phyloP scores from a whole-genome alignment of 345 rosid genomes.

The Syzygium aqueum region DNA sequence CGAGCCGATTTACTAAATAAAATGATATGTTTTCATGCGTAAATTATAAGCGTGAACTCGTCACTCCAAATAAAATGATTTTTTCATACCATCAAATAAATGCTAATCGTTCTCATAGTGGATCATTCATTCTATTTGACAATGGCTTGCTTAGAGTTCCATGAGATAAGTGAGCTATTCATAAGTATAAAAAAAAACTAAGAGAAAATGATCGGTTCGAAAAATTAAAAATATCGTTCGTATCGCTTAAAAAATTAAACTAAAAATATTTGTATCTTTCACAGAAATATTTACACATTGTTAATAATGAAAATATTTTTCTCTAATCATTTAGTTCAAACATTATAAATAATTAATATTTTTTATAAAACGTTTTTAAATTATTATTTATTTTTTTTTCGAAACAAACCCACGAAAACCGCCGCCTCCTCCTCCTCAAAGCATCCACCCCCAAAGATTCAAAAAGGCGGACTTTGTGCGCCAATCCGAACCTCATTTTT shows the following conservation, averaged over 20 bases:
- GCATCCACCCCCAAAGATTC: background rate
- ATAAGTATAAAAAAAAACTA: fast-evolving
- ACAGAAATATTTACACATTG: too few relatives aligned
- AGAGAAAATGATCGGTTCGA: background rate
- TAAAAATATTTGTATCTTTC: too few relatives aligned
- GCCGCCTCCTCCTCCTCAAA: background rate
- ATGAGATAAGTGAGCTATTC: too few relatives aligned
- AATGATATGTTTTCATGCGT: background rate
- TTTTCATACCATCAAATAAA: background rate
- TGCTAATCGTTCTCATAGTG: background rate
- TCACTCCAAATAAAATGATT: background rate
- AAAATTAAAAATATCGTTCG: too few relatives aligned
- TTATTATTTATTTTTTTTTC: too few relatives aligned
- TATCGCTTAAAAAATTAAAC: too few relatives aligned
- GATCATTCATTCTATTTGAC: background rate
- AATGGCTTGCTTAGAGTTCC: too few relatives aligned
- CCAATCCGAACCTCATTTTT: background rate
- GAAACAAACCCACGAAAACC: background rate
- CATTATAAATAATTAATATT: too few relatives aligned
- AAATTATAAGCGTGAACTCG: background rate
- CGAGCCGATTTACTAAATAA: background rate
- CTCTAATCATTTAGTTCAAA: too few relatives aligned
- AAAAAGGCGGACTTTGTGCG: background rate
- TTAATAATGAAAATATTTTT: too few relatives aligned
- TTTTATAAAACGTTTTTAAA: too few relatives aligned